Base-by-base conservation (phyloP, 2,329 filamentous ascomycete species). In the Blastomyces silverae region DNA sequence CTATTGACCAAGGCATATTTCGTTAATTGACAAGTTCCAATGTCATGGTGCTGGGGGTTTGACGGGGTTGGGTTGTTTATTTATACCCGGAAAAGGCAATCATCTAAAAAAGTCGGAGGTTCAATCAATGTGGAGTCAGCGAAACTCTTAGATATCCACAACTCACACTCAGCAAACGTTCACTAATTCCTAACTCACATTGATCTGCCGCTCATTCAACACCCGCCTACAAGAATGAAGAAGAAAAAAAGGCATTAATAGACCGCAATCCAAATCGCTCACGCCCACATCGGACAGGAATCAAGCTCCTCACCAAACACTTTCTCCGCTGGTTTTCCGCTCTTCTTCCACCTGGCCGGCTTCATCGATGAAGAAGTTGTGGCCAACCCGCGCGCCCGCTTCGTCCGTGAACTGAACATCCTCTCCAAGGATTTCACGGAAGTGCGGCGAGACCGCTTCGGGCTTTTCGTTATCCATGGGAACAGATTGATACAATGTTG, bases 61-160 rank as follows among this genome's bases (percentile, higher is more conserved):
- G 20, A 39, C 8, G 53, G 53, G 52, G 20, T 52, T 25, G 11
- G 48, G 22, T 52, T 13, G 2, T 10, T 34, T 74, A 31, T 34
- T 34, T 34, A 61, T 72, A 78, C 75, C 78, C 78, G 63, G 78
- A 79, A 64, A 80, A 79, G 39, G 78, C 77, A 66, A 79, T 79
- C 78, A 79, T 79, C 76, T 79, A 66, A 20, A 42, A n/a, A n/a
- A n/a, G n/a, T 34, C 31, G 31, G 31, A 34, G 13, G 17, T n/a
- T n/a, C n/a, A n/a, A 31, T 56, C n/a, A 56, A 37, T 42, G 44
- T 55, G 20, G 31, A 58, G 52, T 63, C 25, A 50, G 44, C 56
- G 5, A 37, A 25, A 28, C 52, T 60, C 39, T 31, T 28, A n/a
- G n/a, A n/a, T n/a, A 17, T 50, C 44, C 5, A 4, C 15, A 39